These are phyloP conservation scores for Suillus sp. DNA, from an alignment of 768 basidiomycete species.

Conservation along the genomic window DNA sequence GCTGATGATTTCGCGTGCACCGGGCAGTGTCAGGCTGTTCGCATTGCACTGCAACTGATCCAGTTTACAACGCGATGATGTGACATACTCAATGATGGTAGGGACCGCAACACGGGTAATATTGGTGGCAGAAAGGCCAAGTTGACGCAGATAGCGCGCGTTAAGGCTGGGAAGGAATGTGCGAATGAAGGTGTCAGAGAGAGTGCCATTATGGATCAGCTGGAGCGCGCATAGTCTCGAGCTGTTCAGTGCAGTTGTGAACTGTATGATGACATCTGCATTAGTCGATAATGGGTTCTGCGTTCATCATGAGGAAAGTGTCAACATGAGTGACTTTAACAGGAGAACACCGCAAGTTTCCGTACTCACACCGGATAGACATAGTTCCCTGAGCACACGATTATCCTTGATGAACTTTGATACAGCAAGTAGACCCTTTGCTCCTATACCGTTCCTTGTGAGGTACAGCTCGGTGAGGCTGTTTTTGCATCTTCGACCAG, in stretches of 20 bases:
- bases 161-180: constrained; percentile 52
- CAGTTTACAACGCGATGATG: constrained; percentile 52
- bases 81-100: constrained; percentile 49
- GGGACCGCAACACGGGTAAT: constrained; percentile 46
- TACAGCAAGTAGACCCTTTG: constrained; percentile 57
- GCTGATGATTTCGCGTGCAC: constrained; percentile 46
- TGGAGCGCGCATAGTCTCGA: constrained; percentile 55
- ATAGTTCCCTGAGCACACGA: constrained; percentile 46
- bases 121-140: constrained; percentile 56
- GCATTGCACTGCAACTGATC: constrained; percentile 54
- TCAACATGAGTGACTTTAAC: constrained; percentile 6
- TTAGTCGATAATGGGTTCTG: constrained; percentile 47
- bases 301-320: constrained; percentile 25
- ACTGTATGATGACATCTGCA: constrained; percentile 36
- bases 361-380: constrained; percentile 57
- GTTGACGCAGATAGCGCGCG: constrained; percentile 50
- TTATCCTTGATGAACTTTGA: constrained; percentile 52
- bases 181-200: constrained; percentile 53
- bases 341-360: neutral
- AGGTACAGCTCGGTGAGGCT: constrained; percentile 56
- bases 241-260: constrained; percentile 53
- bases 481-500: constrained; percentile 43
- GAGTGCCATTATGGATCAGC: constrained; percentile 48
- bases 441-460: constrained; percentile 57
- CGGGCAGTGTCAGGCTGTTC: constrained; percentile 51